Conservation (phyloP, 2,329 filamentous ascomycete genomes). For the Pseudogymnoascus sp. region DNA sequence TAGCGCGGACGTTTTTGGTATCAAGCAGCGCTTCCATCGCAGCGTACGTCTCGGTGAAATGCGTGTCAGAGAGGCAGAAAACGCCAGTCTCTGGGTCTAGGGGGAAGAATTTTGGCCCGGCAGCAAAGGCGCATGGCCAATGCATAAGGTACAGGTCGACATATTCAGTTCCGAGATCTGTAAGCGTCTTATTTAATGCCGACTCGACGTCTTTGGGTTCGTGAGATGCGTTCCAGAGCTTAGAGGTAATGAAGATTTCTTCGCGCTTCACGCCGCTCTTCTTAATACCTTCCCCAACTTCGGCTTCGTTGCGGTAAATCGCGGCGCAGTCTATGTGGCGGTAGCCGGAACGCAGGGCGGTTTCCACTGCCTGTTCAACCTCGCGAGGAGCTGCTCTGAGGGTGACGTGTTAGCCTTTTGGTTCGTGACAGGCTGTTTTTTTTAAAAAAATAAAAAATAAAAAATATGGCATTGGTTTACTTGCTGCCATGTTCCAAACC, state of each 20-base stretch:
- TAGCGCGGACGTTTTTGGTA: constrained; percentile 45
- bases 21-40: constrained; percentile 48
- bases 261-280: constrained; percentile 32
- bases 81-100: constrained; percentile 23
- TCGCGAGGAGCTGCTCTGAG: constrained; percentile 24
- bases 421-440: not conserved
- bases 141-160: constrained; percentile 34
- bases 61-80: constrained; percentile 18
- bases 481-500: constrained; percentile 35
- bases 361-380: constrained; percentile 34
- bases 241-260: constrained; percentile 45
- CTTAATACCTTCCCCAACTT: constrained; percentile 35
- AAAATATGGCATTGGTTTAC: constrained; percentile 20
- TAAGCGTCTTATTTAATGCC: constrained; percentile 28
- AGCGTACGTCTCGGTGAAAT: constrained; percentile 45
- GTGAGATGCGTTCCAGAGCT: constrained; percentile 48
- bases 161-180: constrained; percentile 32
- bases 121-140: constrained; percentile 30
- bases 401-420: constrained; percentile 20
- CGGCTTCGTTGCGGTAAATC: constrained; percentile 36
- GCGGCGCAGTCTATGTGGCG: constrained; percentile 41
- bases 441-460: too few relatives aligned
- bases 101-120: constrained; percentile 20
- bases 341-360: constrained; percentile 42
- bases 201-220: constrained; percentile 27